Percentiles rank a stretch among this genome's conserved stretches.
Evolutionary conservation across 495 filamentous ascomycete species (phyloP).

Genomic region (Aspergillus kassunensis): DNA sequence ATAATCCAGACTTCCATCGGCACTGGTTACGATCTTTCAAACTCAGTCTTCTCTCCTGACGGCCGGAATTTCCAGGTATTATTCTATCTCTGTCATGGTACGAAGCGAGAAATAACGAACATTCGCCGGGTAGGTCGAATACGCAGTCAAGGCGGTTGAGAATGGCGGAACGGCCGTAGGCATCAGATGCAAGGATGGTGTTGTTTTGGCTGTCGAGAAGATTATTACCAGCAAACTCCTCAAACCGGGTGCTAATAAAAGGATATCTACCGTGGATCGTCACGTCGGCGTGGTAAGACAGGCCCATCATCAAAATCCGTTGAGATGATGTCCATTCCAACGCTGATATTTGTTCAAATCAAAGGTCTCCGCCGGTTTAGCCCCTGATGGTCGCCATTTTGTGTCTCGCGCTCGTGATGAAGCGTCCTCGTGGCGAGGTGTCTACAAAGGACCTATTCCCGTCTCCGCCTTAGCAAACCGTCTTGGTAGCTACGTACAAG

Average conservation of each 20-base stretch:
- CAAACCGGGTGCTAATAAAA: slow-evolving; percentile 90
- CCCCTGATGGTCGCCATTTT: slow-evolving; percentile 94
- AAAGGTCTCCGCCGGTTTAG: slow-evolving; percentile 87
- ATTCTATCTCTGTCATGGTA: not conserved
- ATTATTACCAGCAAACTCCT: slow-evolving; percentile 91
- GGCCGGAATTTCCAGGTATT: slow-evolving; percentile 92
- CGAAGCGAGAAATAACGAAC: slow-evolving; percentile 8
- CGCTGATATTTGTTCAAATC: not conserved
- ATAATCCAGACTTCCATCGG: slow-evolving; percentile 87
- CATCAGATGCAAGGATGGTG: slow-evolving; percentile 94
- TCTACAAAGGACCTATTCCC: slow-evolving; percentile 89
- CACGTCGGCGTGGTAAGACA: slow-evolving; percentile 84
- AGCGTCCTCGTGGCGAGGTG: slow-evolving; percentile 78
- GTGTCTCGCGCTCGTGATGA: slow-evolving; percentile 91
- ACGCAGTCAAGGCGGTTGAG: slow-evolving; percentile 97
- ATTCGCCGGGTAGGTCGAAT: slow-evolving; percentile 67
- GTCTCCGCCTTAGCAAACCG: slow-evolving; percentile 79
- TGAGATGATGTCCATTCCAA: not conserved
- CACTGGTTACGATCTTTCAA: slow-evolving; percentile 97
- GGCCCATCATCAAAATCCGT: not conserved
- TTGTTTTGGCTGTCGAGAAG: slow-evolving; percentile 95
- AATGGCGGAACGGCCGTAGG: slow-evolving; percentile 96
- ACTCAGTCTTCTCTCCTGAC: slow-evolving; percentile 98
- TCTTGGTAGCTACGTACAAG: slow-evolving; percentile 93
- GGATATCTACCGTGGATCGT: slow-evolving; percentile 89